phyloP scores from a whole-genome alignment of 2,329 filamentous ascomycete species.

The Endoconidiophora polonica region DNA sequence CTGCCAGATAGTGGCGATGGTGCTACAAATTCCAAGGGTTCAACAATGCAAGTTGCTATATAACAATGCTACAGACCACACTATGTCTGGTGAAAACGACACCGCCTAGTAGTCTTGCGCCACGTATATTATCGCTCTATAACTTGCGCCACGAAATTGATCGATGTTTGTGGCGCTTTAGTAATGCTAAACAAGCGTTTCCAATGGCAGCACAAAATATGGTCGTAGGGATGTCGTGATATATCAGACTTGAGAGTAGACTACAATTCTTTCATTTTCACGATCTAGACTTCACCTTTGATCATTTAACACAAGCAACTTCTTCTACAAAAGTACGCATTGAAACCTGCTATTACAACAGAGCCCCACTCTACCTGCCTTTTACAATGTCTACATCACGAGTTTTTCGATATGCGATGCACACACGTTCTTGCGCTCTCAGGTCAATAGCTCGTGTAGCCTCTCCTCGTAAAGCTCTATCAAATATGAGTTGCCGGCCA shows the following conservation, averaged over 20 bases:
- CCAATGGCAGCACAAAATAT: neutral
- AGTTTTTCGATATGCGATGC: neutral
- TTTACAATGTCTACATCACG: neutral
- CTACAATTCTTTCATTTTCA: no score
- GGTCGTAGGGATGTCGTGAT: no score
- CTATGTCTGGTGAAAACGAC: no score
- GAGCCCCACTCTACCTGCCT: no score
- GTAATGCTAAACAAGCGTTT: neutral
- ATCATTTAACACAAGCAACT: no score
- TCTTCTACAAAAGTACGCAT: no score
- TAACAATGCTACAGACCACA: no score
- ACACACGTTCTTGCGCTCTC: neutral
- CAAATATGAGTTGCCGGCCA: no score
- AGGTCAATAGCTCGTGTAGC: neutral
- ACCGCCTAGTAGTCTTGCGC: neutral
- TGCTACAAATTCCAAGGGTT: neutral
- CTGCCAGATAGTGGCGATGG: neutral
- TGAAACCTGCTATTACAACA: no score
- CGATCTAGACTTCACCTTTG: no score
- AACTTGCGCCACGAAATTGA: neutral
- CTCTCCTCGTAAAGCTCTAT: no score
- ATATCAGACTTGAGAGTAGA: no score
- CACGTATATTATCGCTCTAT: neutral
- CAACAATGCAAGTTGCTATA: neutral
- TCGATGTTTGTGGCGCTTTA: neutral